A percentile compares a stretch with the other conserved stretches of the same genome.
Evolutionary conservation across 2,329 filamentous ascomycete species (phyloP).

Genomic region (Trichoderma oligosporum): DNA sequence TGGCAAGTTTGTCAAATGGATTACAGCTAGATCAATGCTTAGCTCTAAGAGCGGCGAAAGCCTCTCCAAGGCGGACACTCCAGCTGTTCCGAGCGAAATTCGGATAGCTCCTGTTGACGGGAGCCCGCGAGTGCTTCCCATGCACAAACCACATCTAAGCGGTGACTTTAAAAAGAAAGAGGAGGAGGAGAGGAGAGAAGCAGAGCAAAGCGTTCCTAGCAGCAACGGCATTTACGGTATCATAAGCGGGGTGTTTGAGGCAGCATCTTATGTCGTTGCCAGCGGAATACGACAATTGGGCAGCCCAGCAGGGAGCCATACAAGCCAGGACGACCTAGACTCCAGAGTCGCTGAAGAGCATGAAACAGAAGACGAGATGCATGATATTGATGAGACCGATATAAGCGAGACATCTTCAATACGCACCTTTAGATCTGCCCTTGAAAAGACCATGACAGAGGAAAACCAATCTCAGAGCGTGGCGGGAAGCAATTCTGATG

Average conservation of each 20-base stretch:
- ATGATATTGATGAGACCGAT: conserved; percentile 19
- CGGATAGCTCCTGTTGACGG: conserved; percentile 2
- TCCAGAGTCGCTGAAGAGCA: conserved; percentile 27
- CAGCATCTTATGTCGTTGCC: conserved; percentile 47
- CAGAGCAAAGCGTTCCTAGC: conserved; percentile 35
- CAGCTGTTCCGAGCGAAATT: not conserved
- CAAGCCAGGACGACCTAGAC: conserved; percentile 28
- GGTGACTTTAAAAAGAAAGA: conserved; percentile 24
- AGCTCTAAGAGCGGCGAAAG: conserved; percentile 29
- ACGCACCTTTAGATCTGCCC: conserved; percentile 48
- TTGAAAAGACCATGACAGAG: conserved; percentile 35
- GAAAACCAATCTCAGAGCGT: conserved; percentile 28
- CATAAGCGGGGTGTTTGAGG: conserved; percentile 50
- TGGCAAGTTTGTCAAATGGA: conserved; percentile 77
- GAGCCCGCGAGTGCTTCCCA: conserved; percentile 9
- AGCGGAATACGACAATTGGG: conserved; percentile 33
- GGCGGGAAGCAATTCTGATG: conserved; percentile 36
- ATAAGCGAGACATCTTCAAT: conserved; percentile 46
- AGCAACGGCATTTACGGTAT: conserved; percentile 53
- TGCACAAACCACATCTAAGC: conserved; percentile 24
- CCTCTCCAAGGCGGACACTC: not conserved
- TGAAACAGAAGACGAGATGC: conserved; percentile 30
- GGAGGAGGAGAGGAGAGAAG: conserved; percentile 29
- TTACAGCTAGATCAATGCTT: conserved; percentile 40
- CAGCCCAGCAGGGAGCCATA: conserved; percentile 27